Conservation (phyloP, 331 rosid genomes). For the Pyracantha coccinea region DNA sequence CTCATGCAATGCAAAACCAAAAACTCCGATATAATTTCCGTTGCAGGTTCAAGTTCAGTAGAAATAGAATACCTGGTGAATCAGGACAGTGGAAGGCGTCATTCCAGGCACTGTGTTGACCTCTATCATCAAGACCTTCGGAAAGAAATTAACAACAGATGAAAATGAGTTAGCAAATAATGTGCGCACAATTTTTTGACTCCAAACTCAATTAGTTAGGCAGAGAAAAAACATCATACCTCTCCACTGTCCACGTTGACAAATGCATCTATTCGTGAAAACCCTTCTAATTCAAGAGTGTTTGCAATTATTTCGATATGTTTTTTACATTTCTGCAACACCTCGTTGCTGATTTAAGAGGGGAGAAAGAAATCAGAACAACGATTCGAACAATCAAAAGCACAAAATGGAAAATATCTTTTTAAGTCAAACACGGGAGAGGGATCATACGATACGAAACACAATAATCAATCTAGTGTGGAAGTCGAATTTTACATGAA, state of each 20-base stretch:
- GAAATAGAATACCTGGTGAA: slow-evolving; percentile 63
- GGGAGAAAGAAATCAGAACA: background rate
- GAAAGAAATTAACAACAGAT: slow-evolving; percentile 18
- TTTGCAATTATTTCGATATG: slow-evolving; percentile 72
- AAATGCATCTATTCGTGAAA: slow-evolving; percentile 93
- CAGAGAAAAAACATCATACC: slow-evolving; percentile 33
- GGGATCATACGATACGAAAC: background rate
- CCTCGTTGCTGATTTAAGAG: slow-evolving; percentile 41
- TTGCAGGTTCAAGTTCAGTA: background rate
- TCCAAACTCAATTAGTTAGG: background rate
- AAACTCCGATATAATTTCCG: background rate
- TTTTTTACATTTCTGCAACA: slow-evolving; percentile 59
- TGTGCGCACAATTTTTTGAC: background rate
- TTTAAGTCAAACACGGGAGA: background rate
- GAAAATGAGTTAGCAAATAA: background rate
- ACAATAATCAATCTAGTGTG: background rate
- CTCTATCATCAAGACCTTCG: slow-evolving; percentile 78
- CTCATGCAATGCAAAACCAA: background rate
- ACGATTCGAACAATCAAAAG: background rate
- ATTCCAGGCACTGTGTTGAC: slow-evolving; percentile 97
- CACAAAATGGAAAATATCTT: background rate
- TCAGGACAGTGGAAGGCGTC: slow-evolving; percentile 93
- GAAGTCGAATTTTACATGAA: background rate
- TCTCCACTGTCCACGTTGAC: slow-evolving; percentile 80
- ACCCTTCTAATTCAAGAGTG: slow-evolving; percentile 76